Conservation (phyloP, 2,329 filamentous ascomycete genomes). For the Alternaria brassicicola region DNA sequence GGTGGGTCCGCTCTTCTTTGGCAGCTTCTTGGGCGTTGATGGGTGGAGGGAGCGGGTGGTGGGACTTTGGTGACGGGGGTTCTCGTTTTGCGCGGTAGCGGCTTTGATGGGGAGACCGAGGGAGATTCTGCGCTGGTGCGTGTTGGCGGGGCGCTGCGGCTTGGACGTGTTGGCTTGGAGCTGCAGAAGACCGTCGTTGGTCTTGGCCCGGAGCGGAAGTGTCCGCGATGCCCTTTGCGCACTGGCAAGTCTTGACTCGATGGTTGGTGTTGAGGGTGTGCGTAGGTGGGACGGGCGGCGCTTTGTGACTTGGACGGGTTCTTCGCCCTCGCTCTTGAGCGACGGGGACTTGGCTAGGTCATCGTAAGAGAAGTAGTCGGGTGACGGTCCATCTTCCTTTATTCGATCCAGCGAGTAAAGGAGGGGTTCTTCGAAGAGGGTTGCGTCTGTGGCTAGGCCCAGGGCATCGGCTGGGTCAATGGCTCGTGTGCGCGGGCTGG, state of each 20-base stretch:
- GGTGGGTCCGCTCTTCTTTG: slow-evolving; percentile 10
- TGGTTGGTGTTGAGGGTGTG: slow-evolving; percentile 22
- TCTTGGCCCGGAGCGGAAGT: slow-evolving; percentile 24
- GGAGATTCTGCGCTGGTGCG: slow-evolving; percentile 30
- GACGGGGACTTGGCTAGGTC: slow-evolving; percentile 16
- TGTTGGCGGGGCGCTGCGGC: slow-evolving; percentile 12
- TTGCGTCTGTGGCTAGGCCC: slow-evolving; percentile 22
- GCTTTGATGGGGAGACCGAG: slow-evolving; percentile 28
- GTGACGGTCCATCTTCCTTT: slow-evolving; percentile 15
- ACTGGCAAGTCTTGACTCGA: slow-evolving; percentile 18
- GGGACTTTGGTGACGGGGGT: slow-evolving; percentile 8
- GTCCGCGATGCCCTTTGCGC: slow-evolving; percentile 15
- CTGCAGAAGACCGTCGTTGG: slow-evolving; percentile 30
- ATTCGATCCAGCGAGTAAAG: slow-evolving; percentile 26
- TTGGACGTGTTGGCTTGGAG: slow-evolving; percentile 25
- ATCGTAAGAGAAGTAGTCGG: slow-evolving; percentile 20
- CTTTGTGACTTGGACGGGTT: slow-evolving; percentile 13
- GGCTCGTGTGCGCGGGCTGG: slow-evolving; percentile 12
- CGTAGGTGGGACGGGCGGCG: slow-evolving; percentile 24
- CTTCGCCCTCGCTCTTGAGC: slow-evolving; percentile 16
- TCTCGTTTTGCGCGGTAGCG: slow-evolving; percentile 5
- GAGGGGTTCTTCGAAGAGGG: slow-evolving; percentile 29
- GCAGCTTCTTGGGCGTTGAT: slow-evolving; percentile 5
- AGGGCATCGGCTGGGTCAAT: slow-evolving; percentile 20
- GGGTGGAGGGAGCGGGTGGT: slow-evolving; percentile 12